Evolutionary conservation across 2,329 filamentous ascomycete genomes (phyloP), one percentile per base, ranked within the genome.

Genomic region (Tolypocladium album): DNA sequence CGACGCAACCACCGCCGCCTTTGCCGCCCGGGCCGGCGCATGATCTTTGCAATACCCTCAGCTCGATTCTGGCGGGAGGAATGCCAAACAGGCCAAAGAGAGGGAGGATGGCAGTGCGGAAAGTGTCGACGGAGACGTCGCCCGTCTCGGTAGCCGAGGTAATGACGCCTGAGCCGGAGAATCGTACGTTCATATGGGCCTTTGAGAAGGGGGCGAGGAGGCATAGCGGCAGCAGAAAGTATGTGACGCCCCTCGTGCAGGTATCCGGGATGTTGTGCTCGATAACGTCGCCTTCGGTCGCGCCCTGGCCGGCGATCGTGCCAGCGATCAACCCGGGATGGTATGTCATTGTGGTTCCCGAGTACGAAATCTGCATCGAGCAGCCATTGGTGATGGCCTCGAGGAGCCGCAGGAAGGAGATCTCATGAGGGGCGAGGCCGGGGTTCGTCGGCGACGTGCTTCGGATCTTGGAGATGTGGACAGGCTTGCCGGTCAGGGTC

Each of bases 381-480:
- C 89, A 90, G 76, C 94, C 94, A 79, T 99, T 99, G 70, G 94
- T 99, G 68, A 99, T 82, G 66, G 90, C 84, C 74, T 97, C 94
- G 70, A 99, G 87, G 22, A 99, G 88, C 60, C 94, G 92, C 39
- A 99, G 83, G 74, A 99, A 93, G 55, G 94, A 97, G 68, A 97
- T 87, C 76, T 99, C 94, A 78, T 96, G 89, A 56, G 91, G 88
- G 59, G 90, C 88, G 59, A 99, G 88, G 68, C 94, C 94, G 1
- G 94, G 92, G 68, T 89, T 87, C 47, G 90, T 92, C 55, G 89
- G 87, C 50, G 91, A 96, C 20, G 88, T 85, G 65, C 90, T 86
- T 69, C 94, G 90, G 77, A 99, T 97, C 75, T 94, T 89, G 58
- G 93, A 94, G 72, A 99, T 93, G 75, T 93, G 92, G 60, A 97